A percentile compares a stretch with the other conserved stretches of the same genome.
These are phyloP conservation scores for Hortiboletus campestris DNA, from an alignment of 768 basidiomycete species.

Conservation along the genomic window DNA sequence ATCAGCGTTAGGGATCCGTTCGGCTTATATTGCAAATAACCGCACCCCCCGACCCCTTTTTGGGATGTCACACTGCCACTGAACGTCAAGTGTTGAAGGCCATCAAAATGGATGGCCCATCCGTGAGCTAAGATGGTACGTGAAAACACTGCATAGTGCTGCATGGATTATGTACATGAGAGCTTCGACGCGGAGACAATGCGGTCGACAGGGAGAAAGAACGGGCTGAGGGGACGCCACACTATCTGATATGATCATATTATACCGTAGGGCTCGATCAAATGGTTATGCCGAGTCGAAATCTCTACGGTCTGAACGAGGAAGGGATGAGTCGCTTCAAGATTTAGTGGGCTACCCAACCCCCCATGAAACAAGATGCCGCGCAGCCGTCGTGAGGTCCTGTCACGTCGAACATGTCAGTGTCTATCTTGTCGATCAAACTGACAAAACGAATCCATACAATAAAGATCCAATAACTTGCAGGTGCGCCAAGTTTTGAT, in stretches of 20 bases:
- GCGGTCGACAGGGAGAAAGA: slow-evolving; percentile 27
- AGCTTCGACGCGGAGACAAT: slow-evolving; percentile 19
- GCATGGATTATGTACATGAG: background rate
- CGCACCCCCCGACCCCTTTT: slow-evolving; percentile 14
- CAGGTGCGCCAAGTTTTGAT: no score
- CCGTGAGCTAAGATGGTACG: background rate
- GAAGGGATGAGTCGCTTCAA: no score
- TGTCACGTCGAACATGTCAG: no score
- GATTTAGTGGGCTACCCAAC: no score
- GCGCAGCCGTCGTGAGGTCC: no score
- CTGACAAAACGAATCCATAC: fast-evolving
- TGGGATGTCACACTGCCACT: slow-evolving; percentile 18
- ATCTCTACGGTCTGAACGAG: background rate
- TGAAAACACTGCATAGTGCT: background rate
- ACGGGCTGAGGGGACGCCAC: slow-evolving; percentile 11
- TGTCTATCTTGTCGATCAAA: no score
- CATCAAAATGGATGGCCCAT: no score
- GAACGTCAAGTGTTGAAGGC: no score
- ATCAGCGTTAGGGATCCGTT: background rate
- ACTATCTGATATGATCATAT: background rate
- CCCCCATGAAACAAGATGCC: no score
- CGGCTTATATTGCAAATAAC: slow-evolving; percentile 18
- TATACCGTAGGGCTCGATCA: no score
- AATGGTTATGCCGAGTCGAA: background rate
- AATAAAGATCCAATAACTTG: no score